A percentile compares a stretch with the other conserved stretches of the same genome.
Evolutionary conservation across 2,329 filamentous ascomycete genomes (phyloP).

Genomic region (Trichophyton benhamiae): DNA sequence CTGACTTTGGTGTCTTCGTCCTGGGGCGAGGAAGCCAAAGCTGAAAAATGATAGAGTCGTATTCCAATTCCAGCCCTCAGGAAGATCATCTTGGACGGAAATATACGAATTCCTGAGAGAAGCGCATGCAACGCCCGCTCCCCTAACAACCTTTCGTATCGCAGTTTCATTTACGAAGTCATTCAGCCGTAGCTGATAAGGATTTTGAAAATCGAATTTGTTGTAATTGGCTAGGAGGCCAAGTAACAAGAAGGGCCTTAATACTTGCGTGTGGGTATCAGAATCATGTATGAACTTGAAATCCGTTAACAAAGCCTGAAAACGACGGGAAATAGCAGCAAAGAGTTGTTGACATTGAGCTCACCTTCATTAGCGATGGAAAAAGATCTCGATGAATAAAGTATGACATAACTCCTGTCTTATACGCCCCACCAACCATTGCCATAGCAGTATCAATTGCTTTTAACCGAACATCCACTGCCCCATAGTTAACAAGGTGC

Average conservation of each 20-base stretch:
- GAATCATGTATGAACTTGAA: constrained; percentile 73
- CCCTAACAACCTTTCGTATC: constrained; percentile 68
- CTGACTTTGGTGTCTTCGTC: constrained; percentile 47
- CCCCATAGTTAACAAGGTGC: neutral
- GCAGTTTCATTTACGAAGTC: constrained; percentile 89
- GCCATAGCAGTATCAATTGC: constrained; percentile 72
- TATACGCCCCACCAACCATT: constrained; percentile 84
- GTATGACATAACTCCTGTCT: constrained; percentile 86
- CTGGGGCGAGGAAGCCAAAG: constrained; percentile 60
- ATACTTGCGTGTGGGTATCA: constrained; percentile 49
- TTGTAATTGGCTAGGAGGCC: constrained; percentile 94
- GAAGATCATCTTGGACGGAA: constrained; percentile 76
- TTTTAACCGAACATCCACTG: constrained; percentile 63
- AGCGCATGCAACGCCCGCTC: constrained; percentile 61
- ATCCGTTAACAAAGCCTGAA: constrained; percentile 9
- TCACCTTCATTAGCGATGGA: constrained; percentile 83
- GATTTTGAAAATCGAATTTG: constrained; percentile 97
- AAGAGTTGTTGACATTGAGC: constrained; percentile 10
- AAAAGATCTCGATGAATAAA: constrained; percentile 92
- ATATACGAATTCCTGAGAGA: constrained; percentile 63
- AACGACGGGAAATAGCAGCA: neutral
- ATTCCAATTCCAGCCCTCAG: constrained; percentile 76
- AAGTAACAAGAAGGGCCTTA: constrained; percentile 68
- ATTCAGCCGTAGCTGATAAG: constrained; percentile 79
- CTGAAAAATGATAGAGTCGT: constrained; percentile 75